phyloP scores from a whole-genome alignment of 352 stramenopile species.

The Globisporangium radiosum region DNA sequence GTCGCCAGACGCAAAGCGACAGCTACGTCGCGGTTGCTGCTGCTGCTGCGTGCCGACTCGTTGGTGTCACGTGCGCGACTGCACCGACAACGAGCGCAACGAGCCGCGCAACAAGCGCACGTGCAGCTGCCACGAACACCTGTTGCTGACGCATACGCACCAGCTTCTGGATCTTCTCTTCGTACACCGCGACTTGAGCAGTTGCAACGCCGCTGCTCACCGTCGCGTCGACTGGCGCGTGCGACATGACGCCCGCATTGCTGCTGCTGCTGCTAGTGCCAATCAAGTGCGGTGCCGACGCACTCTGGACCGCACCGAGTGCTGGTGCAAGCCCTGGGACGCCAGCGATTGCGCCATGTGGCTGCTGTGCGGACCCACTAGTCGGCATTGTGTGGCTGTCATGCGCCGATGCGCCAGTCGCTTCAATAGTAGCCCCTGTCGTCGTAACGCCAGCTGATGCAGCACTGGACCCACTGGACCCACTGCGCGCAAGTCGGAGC shows the following conservation, averaged over 20 bases:
- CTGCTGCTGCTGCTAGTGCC: neutral
- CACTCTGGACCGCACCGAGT: neutral
- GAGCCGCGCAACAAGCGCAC: slow-evolving; percentile 2
- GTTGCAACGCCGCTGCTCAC: slow-evolving; percentile 39
- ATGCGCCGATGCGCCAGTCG: neutral
- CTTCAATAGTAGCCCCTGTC: neutral
- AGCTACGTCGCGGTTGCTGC: neutral
- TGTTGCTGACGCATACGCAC: slow-evolving; percentile 26
- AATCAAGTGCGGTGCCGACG: slow-evolving; percentile 4
- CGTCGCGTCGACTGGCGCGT: slow-evolving; percentile 2
- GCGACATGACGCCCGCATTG: slow-evolving; percentile 4
- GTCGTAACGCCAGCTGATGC: slow-evolving; percentile 12
- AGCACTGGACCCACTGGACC: slow-evolving; percentile 5
- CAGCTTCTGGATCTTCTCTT: slow-evolving; percentile 66
- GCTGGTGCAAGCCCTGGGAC: slow-evolving; percentile 7
- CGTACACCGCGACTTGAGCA: slow-evolving; percentile 55
- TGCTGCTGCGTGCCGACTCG: slow-evolving; percentile 1
- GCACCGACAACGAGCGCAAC: slow-evolving; percentile 9
- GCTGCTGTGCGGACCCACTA: neutral
- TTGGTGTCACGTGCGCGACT: neutral
- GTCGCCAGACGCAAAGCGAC: neutral
- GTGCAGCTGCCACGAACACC: slow-evolving; percentile 5
- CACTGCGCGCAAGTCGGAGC: slow-evolving; percentile 23
- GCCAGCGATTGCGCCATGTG: neutral
- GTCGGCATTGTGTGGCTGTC: neutral